Base-by-base conservation (phyloP, 1,284 basidiomycete species). In the Butyriboletus appendiculatus region DNA sequence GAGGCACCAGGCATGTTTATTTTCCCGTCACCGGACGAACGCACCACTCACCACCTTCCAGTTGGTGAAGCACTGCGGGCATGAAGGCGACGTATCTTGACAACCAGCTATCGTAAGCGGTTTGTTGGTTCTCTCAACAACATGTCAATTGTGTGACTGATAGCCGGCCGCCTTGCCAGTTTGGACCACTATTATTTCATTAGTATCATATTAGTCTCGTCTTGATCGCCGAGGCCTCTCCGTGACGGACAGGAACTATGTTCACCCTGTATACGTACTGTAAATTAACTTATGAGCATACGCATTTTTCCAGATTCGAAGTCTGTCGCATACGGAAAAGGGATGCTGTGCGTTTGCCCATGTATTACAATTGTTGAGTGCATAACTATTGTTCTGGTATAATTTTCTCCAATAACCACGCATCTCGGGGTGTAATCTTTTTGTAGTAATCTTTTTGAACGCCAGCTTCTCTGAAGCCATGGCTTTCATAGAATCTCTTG, bases 391-490 rank as follows among this genome's bases (percentile, higher is more conserved):
- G 60, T 52, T 65, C 65, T 48, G 58, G 44, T 41, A 69, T 60
- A 20, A 32, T 67, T 66, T 78, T 82, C 70, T 91, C 85, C 45
- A 92, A 77, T 58, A 92, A 77, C 90, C 90, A 92, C 24, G 90
- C 90, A 61, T 86, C 86, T 58, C 81, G 82, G 28, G 90, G 90
- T 35, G 71, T 75, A 48, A 92, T 88, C 70, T 88, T 92, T 72
- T 90, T 91, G 79, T 93, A 93, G 71, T 93, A 93, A 54, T 82
- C 78, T 64, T 86, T 76, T 51, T 84, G 81, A 38, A 88, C 59
- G 32, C 78, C 79, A 20, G 79, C 74, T 69, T 88, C 82, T 53
- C 71, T 75, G 74, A 93, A 93, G 5, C 86, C 90, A 62, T 92
- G 85, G 41, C 78, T 76, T 68, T 90, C 87, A 67, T 93, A 93